These are phyloP conservation scores for Pseudonitzschia delicatissima DNA, from an alignment of 108 stramenopile genomes.

Conservation along the genomic window DNA sequence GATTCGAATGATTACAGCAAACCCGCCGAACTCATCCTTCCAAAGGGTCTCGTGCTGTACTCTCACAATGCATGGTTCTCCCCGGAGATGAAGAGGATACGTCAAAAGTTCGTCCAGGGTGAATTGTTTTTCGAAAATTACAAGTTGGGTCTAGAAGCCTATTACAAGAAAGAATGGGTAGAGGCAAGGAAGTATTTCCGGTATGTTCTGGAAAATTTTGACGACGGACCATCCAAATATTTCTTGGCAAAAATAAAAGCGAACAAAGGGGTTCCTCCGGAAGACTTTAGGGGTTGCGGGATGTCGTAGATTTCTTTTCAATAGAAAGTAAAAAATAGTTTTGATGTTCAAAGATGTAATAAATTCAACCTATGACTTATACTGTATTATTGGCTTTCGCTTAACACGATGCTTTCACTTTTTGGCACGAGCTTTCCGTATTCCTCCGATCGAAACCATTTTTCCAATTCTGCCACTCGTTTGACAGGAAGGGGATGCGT, in stretches of 20 bases:
- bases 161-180: conserved; percentile 62
- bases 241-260: conserved; percentile 52
- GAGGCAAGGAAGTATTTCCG: conserved; percentile 52
- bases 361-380: too few relatives aligned
- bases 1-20: too few relatives aligned
- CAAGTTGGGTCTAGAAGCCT: conserved; percentile 54
- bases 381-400: too few relatives aligned
- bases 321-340: too few relatives aligned
- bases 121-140: conserved; percentile 60
- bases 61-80: conserved; percentile 49
- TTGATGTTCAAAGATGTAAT: too few relatives aligned
- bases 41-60: conserved; percentile 49
- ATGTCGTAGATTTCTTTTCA: too few relatives aligned
- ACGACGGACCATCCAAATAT: conserved; percentile 70
- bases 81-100: conserved; percentile 59
- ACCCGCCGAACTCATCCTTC: conserved; percentile 56
- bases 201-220: conserved; percentile 42
- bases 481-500: conserved; percentile 73
- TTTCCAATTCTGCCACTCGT: conserved; percentile 59
- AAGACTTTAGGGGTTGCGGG: conserved; percentile 37
- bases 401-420: too few relatives aligned
- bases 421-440: conserved; percentile 33
- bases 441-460: conserved; percentile 45
- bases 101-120: conserved; percentile 51
- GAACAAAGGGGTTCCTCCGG: conserved; percentile 52